Conservation (phyloP, 106 monocot species). For the Dendrobium nobile region DNA sequence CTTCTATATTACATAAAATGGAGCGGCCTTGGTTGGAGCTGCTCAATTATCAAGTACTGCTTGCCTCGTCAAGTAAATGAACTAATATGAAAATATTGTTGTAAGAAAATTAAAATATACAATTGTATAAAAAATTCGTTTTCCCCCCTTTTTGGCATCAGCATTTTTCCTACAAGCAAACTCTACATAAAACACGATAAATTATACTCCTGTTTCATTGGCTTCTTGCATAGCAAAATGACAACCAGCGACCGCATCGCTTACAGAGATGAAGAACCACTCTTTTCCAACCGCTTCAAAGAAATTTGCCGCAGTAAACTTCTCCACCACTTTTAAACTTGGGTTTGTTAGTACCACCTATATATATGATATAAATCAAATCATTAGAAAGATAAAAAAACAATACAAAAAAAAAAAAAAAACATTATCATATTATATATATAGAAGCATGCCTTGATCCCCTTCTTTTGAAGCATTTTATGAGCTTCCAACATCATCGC, state of each 20-base stretch:
- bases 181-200: no score
- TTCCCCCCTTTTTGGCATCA: no score
- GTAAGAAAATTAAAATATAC: no score
- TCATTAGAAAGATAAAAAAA: not conserved
- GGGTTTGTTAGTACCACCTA: conserved; percentile 17
- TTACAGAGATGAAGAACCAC: conserved; percentile 16
- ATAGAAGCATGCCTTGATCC: conserved; percentile 8
- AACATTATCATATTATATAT: not conserved
- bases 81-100: no score
- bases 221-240: conserved; percentile 8
- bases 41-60: no score
- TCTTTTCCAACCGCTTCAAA: conserved; percentile 12
- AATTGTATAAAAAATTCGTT: no score
- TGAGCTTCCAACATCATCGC: conserved; percentile 12
- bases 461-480: conserved; percentile 7
- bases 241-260: conserved; percentile 11
- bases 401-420: not conserved
- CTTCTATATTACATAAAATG: no score
- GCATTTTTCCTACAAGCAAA: not conserved
- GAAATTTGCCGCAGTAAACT: conserved; percentile 4
- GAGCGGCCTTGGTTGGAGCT: no score
- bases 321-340: conserved; percentile 19
- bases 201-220: not conserved
- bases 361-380: not conserved
- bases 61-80: no score